phyloP scores from a whole-genome alignment of 441 rosid genomes.

The Populus hybrid region DNA sequence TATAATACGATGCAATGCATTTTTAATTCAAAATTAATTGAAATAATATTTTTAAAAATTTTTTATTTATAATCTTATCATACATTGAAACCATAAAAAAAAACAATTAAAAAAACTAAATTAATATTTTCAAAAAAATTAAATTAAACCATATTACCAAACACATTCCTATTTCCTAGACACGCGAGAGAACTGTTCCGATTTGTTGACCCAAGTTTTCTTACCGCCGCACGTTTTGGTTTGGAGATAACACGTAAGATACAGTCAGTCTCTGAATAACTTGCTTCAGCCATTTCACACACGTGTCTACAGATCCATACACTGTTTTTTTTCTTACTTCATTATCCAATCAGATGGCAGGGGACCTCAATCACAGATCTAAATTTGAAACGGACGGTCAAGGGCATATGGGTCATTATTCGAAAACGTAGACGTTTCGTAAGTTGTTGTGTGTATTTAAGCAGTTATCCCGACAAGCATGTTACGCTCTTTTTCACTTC shows the following conservation, averaged over 20 bases:
- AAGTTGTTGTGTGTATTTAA: not conserved
- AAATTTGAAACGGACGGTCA: not conserved
- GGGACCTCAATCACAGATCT: not conserved
- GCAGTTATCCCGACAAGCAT: constrained; percentile 26
- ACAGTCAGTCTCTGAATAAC: not conserved
- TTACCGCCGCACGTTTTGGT: not conserved
- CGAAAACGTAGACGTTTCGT: not conserved
- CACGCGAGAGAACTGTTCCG: not conserved
- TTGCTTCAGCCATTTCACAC: constrained; percentile 8
- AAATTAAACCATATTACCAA: no score
- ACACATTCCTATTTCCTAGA: no score
- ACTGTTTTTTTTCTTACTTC: not conserved
- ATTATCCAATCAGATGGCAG: not conserved
- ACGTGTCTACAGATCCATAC: constrained; percentile 27
- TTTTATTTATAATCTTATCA: no score
- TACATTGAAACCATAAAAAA: no score
- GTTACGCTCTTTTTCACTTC: constrained; percentile 7
- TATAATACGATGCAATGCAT: no score
- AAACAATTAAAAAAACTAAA: no score
- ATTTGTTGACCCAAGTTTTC: not conserved
- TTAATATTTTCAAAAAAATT: no score
- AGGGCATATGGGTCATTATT: constrained; percentile 15
- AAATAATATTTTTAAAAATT: no score
- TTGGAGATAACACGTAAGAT: not conserved
- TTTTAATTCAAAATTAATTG: no score